These are phyloP conservation scores for Leccinum variicolor DNA, from an alignment of 768 basidiomycete genomes.

Conservation along the genomic window DNA sequence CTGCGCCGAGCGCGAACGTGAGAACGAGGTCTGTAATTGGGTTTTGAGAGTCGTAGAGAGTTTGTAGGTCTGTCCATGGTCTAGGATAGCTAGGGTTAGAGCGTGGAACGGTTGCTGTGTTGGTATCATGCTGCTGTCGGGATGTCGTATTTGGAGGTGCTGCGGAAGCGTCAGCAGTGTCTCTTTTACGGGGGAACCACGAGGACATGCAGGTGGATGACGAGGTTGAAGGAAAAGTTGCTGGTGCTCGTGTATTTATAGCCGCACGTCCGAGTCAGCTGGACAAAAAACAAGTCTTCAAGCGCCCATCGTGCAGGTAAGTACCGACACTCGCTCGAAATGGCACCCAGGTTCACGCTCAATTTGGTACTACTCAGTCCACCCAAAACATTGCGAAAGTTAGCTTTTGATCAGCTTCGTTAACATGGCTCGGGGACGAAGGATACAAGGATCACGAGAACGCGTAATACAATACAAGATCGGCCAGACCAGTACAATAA, in stretches of 20 bases:
- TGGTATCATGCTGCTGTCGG: background rate
- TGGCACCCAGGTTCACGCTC: too few species aligned
- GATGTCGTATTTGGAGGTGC: background rate
- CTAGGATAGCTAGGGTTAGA: background rate
- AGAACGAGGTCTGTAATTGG: background rate
- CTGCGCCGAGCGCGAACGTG: constrained; percentile 15
- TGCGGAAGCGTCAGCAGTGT: background rate
- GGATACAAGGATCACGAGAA: background rate
- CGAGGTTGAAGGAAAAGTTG: background rate
- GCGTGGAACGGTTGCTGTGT: background rate
- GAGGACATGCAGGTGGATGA: constrained; percentile 3
- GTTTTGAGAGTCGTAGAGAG: background rate
- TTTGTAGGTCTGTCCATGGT: background rate
- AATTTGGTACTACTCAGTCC: too few species aligned
- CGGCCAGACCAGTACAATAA: background rate
- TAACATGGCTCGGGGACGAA: background rate
- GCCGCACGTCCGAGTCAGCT: background rate
- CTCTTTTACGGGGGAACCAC: constrained; percentile 9
- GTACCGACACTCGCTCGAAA: background rate
- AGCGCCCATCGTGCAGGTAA: too few species aligned
- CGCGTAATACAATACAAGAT: background rate
- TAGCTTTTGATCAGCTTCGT: background rate
- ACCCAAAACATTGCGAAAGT: too few species aligned
- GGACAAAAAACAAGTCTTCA: constrained; percentile 1
- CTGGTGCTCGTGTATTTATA: background rate